phyloP scores from a whole-genome alignment of 805 yeast genomes.

The Candida coquimbonensis region DNA sequence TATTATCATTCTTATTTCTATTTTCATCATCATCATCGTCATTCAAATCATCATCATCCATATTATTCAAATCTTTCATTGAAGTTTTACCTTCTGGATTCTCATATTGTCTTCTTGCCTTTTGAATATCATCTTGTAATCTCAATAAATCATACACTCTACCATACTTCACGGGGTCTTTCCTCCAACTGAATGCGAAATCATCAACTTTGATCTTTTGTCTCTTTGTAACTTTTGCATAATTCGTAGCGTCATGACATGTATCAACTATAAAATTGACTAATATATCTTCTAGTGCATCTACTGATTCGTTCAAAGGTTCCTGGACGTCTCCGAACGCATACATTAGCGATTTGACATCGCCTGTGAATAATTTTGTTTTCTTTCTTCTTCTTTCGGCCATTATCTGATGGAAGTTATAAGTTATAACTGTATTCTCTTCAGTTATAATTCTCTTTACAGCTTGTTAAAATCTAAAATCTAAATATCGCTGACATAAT shows the following conservation, averaged over 20 bases:
- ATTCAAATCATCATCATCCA: conserved; percentile 24
- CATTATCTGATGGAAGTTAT: neutral
- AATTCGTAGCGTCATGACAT: conserved; percentile 45
- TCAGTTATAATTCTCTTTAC: neutral
- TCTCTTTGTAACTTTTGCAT: conserved; percentile 45
- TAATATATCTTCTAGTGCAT: conserved; percentile 60
- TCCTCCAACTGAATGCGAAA: conserved; percentile 60
- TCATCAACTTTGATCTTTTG: conserved; percentile 66
- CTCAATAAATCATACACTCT: conserved; percentile 59
- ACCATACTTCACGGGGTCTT: conserved; percentile 60
- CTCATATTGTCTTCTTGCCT: conserved; percentile 62
- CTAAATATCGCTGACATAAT: neutral
- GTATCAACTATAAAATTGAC: conserved; percentile 57
- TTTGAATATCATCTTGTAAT: conserved; percentile 53
- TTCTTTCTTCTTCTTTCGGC: conserved; percentile 28
- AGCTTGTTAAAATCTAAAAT: too few species aligned
- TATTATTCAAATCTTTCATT: conserved; percentile 23
- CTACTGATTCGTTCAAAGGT: conserved; percentile 60
- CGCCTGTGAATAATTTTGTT: conserved; percentile 39
- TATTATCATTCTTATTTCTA: conserved; percentile 1
- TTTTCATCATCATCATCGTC: conserved; percentile 24
- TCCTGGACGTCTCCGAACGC: conserved; percentile 70
- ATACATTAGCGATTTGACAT: conserved; percentile 51
- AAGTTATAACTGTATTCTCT: too few species aligned
- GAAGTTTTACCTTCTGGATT: conserved; percentile 44